Conservation (phyloP, 1,284 basidiomycete species). For the Puccinia triticina region DNA sequence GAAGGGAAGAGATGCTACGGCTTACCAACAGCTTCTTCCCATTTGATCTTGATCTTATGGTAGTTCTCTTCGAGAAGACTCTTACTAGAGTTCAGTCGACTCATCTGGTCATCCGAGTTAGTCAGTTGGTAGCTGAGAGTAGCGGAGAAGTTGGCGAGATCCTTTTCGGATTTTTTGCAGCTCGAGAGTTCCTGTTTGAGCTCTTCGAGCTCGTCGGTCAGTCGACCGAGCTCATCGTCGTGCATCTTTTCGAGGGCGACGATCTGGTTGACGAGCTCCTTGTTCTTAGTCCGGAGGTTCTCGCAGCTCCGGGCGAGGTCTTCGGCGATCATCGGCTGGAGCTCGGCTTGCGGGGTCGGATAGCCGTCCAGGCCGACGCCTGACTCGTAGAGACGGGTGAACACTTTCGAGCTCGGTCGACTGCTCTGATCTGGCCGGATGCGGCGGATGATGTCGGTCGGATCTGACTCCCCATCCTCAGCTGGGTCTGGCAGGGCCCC, state of each 20-base stretch:
- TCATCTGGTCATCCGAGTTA: constrained; percentile 38
- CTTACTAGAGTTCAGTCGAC: neutral
- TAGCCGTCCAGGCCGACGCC: constrained; percentile 27
- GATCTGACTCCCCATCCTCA: neutral
- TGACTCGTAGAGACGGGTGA: constrained; percentile 34
- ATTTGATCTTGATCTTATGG: constrained; percentile 37
- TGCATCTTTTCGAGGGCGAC: constrained; percentile 36
- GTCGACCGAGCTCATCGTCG: constrained; percentile 18
- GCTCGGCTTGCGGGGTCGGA: constrained; percentile 5
- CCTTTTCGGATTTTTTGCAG: constrained; percentile 43
- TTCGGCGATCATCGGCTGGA: constrained; percentile 26
- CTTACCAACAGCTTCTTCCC: constrained; percentile 36
- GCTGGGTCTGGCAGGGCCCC: neutral
- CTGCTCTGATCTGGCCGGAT: neutral
- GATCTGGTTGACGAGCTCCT: constrained; percentile 37
- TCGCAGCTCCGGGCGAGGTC: constrained; percentile 22
- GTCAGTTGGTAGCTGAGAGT: constrained; percentile 33
- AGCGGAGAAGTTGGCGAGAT: neutral
- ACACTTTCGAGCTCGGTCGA: constrained; percentile 23
- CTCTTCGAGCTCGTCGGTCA: constrained; percentile 38
- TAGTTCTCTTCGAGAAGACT: constrained; percentile 11
- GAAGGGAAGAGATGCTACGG: neutral
- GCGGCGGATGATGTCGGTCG: neutral
- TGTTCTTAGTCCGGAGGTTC: constrained; percentile 25
- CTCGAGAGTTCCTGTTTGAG: constrained; percentile 26